Conservation (phyloP, 352 stramenopile genomes). For the Bremia lactucae region DNA sequence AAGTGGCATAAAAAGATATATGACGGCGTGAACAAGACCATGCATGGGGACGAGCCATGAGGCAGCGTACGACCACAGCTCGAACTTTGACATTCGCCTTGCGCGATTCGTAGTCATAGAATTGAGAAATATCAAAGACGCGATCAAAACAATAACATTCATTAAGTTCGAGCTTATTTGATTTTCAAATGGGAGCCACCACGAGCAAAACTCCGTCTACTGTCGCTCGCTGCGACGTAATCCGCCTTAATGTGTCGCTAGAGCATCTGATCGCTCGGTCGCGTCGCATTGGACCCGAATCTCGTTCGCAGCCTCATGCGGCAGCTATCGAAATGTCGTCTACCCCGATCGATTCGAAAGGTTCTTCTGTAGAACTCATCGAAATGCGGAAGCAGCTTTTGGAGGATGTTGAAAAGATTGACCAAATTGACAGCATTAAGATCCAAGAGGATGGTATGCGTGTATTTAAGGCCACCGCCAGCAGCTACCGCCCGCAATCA, state of each 20-base stretch:
- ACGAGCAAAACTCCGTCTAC: conserved; percentile 19
- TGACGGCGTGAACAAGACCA: conserved; percentile 6
- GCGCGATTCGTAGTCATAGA: conserved; percentile 1
- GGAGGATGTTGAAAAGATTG: conserved; percentile 34
- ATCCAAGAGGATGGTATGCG: conserved; percentile 38
- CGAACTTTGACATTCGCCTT: background rate
- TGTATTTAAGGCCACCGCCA: conserved; percentile 50
- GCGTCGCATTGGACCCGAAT: background rate
- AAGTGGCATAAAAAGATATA: conserved; percentile 8
- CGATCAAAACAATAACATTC: background rate
- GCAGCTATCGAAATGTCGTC: conserved; percentile 17
- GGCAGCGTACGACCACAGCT: conserved; percentile 1
- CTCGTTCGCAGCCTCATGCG: background rate
- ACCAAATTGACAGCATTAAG: conserved; percentile 48
- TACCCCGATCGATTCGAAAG: conserved; percentile 11
- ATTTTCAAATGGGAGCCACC: conserved; percentile 19
- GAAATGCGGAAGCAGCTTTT: conserved; percentile 52
- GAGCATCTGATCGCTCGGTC: conserved; percentile 25
- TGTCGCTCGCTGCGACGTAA: conserved; percentile 10
- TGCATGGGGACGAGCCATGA: conserved; percentile 6
- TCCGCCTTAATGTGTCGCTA: conserved; percentile 32
- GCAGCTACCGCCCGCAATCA: conserved; percentile 44
- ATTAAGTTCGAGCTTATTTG: conserved; percentile 12
- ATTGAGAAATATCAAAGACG: too few relatives aligned
- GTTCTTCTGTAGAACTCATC: conserved; percentile 21